Evolutionary conservation across 2,329 filamentous ascomycete species (phyloP), one percentile per base, ranked within the genome.

Genomic region (Alternaria infectoria): DNA sequence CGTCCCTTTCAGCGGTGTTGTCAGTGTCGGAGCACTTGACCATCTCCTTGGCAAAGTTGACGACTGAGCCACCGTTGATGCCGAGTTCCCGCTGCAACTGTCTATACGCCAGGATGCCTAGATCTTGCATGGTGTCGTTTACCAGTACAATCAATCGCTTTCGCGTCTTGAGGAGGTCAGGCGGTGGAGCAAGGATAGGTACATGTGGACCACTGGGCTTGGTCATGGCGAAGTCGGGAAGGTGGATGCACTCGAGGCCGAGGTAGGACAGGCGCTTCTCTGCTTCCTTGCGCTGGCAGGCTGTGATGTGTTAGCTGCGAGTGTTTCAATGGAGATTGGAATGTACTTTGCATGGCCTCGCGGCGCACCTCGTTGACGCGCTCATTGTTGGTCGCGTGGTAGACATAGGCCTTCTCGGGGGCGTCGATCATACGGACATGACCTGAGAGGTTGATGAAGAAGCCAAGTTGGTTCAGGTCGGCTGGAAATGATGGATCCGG

Each of bases 311-410:
- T 75, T 52, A 74, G 44, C 30, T 52, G 7, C 28, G 23, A 15
- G 12, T 11, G 10, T 28, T 43, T 45, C 17, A 11, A 49, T 47
- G 7, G 12, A 52, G 43, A n/a, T 19, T 23, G 32, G 21, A 17
- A 55, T 17, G 69, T 77, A 92, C 93, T 81, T 72, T 96, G 90
- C 80, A 97, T 89, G 43, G 89, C 80, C 66, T 83, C 80, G 44
- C 90, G 86, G 72, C 93, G 92, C 19, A 90, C 84, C 44, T 90
- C 86, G 77, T 97, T 97, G 80, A 90, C 86, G 40, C 93, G 89
- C n/a, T 87, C 83, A 78, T 93, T 93, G 70, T 88, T 89, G 76
- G 87, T 90, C 57, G 91, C 79, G 76, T 89, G 90, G 84, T 86
- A 97, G 69, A 92, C 87, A 83, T 93, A 97, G 74, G 89, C 90